These are phyloP conservation scores for Saturnispora silvae DNA, from an alignment of 805 yeast genomes.

Conservation along the genomic window DNA sequence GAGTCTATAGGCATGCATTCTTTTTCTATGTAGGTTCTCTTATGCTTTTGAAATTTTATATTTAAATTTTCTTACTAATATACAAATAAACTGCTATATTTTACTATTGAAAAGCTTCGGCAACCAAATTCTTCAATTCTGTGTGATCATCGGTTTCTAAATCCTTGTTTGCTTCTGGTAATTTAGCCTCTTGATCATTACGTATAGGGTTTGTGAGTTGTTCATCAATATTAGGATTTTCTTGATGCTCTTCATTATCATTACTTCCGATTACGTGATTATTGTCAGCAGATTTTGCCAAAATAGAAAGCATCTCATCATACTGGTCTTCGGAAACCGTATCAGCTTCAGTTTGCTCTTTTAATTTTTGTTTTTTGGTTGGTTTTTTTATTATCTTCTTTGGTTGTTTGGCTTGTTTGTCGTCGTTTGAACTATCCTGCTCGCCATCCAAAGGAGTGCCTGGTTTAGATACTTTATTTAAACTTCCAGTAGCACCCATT, in stretches of 20 bases:
- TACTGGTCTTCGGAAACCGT: constrained; percentile 14
- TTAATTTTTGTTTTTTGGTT: neutral
- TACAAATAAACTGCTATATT: neutral
- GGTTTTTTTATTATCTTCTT: constrained; percentile 4
- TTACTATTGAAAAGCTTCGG: constrained; percentile 24
- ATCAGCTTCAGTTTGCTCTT: constrained; percentile 11
- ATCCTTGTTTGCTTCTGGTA: neutral
- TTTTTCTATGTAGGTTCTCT: too few relatives aligned
- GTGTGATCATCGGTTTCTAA: constrained; percentile 18
- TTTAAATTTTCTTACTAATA: neutral
- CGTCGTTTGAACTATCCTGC: neutral
- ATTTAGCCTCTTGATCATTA: neutral
- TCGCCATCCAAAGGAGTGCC: neutral
- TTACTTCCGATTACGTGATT: constrained; percentile 2
- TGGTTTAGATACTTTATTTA: constrained; percentile 27
- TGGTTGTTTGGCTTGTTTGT: neutral
- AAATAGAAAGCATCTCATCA: constrained; percentile 17
- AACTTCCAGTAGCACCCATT: constrained; percentile 77
- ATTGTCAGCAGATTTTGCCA: constrained; percentile 9
- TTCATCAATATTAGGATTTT: too few relatives aligned
- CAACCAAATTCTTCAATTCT: constrained; percentile 25
- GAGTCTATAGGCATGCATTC: too few relatives aligned
- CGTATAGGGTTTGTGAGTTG: neutral
- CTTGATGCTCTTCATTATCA: constrained; percentile 12
- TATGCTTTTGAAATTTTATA: neutral